Evolutionary conservation across 2,329 filamentous ascomycete species (phyloP), one percentile per base, ranked within the genome.

Genomic region (Cephalotrichum gorgonifer): DNA sequence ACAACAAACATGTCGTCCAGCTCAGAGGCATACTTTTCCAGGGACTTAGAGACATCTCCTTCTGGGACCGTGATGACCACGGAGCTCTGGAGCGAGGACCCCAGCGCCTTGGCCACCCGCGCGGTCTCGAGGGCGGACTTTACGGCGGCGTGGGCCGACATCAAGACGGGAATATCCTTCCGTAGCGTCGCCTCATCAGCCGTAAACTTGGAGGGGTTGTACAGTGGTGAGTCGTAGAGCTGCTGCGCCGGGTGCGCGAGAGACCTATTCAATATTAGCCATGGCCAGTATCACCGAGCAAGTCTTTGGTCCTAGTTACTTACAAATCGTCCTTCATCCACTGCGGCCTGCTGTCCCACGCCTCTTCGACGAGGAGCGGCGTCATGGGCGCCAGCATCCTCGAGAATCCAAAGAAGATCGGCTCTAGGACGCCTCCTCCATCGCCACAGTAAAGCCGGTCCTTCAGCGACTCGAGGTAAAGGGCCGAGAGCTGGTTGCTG

Each of bases 391-490:
- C 83, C 27, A 97, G 72, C 75, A 95, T 88, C 48, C 83, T 77
- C 53, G 90, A 69, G 17, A 96, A 71, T 31, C 88, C 81, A 6
- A 79, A 68, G 52, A 91, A 81, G 49, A 96, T 78, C 26, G 77
- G 73, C 55, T 79, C 75, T 44, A 86, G 66, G 4, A 77, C 72
- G 43, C 85, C 84, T 14, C 77, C 74, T 14, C 78, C 78, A 52
- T 83, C 78, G 27, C 86, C 87, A 43, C 90, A 93, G 69, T 98
- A 98, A 1, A 97, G 72, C 3, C 88, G 76, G 59, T 98, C 93
- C 65, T 98, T 98, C 57, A 90, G 74, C 1, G 86, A 82, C 65
- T 98, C 93, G 50, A 98, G 80, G 64, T 97, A 98, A 64, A 96
- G 95, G 0, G 91, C 85, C 1, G 89, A 96, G 23, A 98, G 75